Base-by-base conservation (phyloP, 176 grass and related monocot genomes). In the Oryza meridionalis region DNA sequence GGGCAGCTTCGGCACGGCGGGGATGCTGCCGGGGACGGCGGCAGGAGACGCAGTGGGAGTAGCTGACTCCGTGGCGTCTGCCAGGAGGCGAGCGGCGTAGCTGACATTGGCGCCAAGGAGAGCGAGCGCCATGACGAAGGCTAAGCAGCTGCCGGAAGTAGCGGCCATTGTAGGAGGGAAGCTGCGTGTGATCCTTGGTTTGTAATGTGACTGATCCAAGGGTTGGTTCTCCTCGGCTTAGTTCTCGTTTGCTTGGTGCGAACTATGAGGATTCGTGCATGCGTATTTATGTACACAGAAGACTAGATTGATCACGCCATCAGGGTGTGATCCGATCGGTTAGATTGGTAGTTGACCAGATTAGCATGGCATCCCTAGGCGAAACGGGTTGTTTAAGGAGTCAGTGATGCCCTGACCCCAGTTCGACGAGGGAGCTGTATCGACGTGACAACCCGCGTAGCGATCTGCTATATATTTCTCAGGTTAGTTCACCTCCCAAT, bases 261-360 rank as follows among this genome's bases (percentile, higher is more conserved):
- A 17, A 79, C 62, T 21, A 79, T 32, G 15, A 47, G 10, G 62
- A n/a, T 6, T 33, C 0, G 2, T 79, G 15, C 77, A 49, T 33
- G 3, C 24, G 31, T 43, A 79, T 67, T 79, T 79, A 79, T 79
- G 67, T 67, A 46, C 15, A 11, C 25, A 42, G 4, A 58, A 21
- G 5, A n/a, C 53, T 11, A n/a, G 24, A 27, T 26, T 46, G 77
- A 66, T 66, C 40, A 8, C 9, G 10, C 1, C 29, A 59, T 37
- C 2, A 10, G 9, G 2, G 38, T 78, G 38, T 65, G 42, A 43
- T 38, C 6, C 6, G n/a, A 78, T 43, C 46, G 12, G 5, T 55
- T 66, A 79, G 40, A 25, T 67, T 67, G 62, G 77, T 79, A 9
- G 62, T 79, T 79, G 62, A 42, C 77, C 62, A 79, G 77, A 79